Base-by-base conservation (phyloP, 2,329 filamentous ascomycete species). In the Fusarium fracticaudum region DNA sequence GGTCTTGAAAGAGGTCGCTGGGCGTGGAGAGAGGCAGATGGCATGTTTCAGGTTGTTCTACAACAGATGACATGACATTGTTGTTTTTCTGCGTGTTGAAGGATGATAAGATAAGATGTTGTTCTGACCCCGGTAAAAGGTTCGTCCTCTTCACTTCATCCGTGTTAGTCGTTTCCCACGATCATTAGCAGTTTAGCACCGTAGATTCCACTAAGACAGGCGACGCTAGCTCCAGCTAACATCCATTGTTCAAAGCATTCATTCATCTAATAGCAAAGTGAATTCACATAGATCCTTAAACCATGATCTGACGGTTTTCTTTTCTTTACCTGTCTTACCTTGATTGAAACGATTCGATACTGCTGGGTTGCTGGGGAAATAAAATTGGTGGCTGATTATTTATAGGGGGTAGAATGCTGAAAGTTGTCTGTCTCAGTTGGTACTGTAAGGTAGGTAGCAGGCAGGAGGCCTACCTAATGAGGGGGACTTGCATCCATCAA, bases 21-120 rank as follows among this genome's bases (percentile, higher is more conserved):
- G 66, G 71, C 65, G 76, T 77, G 69, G 73, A 69, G 40, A 73
- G 72, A 76, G 61, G 64, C 71, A 73, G 47, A 60, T 47, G 69
- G 44, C 29, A 61, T 33, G 76, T 78, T 78, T 78, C 75, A 77
- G 67, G 67, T 71, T 44, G 59, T 55, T 54, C 37, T 54, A 54
- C 40, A 69, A 41, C 48, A 22, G 37, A 41, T 17, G 48, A 65
- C 17, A 41, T 17, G 48, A 65, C 17, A 44, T 35, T 43, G 41
- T 15, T 24, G 6, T 44, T n/a, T 26, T 51, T 45, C 6, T 20
- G 45, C 11, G 18, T 45, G 45, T 44, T 38, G 17, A 26, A n/a
- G 22, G 1, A 33, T 13, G 35, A 48, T 37, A 51, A 64, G 26
- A 60, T 33, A 44, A 68, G 44, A 57, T 69, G 48, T 26, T 4